Percentiles rank a stretch among this genome's conserved stretches.
Conservation (phyloP, 352 stramenopile species). For the Pythium guiyangense region DNA sequence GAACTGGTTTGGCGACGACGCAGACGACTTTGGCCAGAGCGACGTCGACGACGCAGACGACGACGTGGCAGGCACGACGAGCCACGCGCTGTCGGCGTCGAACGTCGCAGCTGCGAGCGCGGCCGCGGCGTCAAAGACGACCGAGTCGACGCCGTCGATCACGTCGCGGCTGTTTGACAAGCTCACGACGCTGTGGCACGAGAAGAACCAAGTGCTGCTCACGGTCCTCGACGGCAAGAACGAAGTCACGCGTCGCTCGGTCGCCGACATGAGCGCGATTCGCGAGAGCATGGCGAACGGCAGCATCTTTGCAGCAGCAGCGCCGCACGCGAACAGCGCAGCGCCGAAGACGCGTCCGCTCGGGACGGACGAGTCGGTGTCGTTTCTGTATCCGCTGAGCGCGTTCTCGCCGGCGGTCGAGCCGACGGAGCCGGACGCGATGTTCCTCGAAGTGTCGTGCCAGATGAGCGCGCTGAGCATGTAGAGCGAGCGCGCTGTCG, state of each 20-base stretch:
- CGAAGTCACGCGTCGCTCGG: slow-evolving; percentile 58
- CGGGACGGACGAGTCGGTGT: slow-evolving; percentile 61
- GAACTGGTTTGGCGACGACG: slow-evolving; percentile 60
- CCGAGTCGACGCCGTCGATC: slow-evolving; percentile 24
- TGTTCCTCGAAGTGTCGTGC: slow-evolving; percentile 81
- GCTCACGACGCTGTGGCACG: slow-evolving; percentile 74
- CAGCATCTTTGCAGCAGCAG: slow-evolving; percentile 51
- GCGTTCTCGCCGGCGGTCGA: slow-evolving; percentile 58
- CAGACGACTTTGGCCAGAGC: slow-evolving; percentile 52
- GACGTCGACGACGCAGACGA: slow-evolving; percentile 52
- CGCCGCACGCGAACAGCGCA: slow-evolving; percentile 8
- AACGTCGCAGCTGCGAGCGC: neutral
- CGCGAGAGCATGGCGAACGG: slow-evolving; percentile 60
- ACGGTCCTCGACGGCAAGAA: slow-evolving; percentile 72
- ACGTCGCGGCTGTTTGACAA: slow-evolving; percentile 73
- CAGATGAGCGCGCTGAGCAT: slow-evolving; percentile 46
- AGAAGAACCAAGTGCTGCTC: slow-evolving; percentile 83
- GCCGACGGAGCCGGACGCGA: slow-evolving; percentile 38
- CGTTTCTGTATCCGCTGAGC: slow-evolving; percentile 83
- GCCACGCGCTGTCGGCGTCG: slow-evolving; percentile 12
- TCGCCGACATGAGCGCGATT: slow-evolving; percentile 83
- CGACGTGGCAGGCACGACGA: slow-evolving; percentile 1
- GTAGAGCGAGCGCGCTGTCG: slow-evolving; percentile 15
- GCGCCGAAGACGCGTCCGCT: slow-evolving; percentile 21
- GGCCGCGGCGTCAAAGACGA: too few species aligned